Percentiles rank a stretch among this genome's conserved stretches.
These are phyloP conservation scores for Medicago ruthenica DNA, from an alignment of 306 rosid genomes.

Conservation along the genomic window DNA sequence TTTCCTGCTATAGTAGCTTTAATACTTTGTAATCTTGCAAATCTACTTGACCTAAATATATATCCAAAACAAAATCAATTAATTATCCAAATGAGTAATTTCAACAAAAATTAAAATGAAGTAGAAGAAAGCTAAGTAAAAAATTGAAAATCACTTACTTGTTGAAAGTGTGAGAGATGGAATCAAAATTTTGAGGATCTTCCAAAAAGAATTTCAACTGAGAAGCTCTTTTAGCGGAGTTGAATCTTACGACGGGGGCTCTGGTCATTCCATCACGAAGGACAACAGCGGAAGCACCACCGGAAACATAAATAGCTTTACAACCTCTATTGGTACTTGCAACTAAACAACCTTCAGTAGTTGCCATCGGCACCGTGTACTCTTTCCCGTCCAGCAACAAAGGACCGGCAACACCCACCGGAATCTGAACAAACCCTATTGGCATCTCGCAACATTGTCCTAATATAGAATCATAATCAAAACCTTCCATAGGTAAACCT, in stretches of 20 bases:
- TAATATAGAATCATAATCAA: constrained; percentile 74
- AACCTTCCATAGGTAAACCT: constrained; percentile 75
- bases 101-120: not conserved
- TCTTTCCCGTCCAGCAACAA: constrained; percentile 71
- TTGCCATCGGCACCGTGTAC: constrained; percentile 87
- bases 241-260: constrained; percentile 85
- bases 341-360: constrained; percentile 86
- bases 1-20: constrained; percentile 75
- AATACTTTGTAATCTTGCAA: constrained; percentile 66
- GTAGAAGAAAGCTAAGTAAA: not conserved
- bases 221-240: constrained; percentile 72
- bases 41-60: constrained; percentile 76
- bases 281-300: constrained; percentile 74
- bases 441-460: constrained; percentile 99
- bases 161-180: constrained; percentile 70
- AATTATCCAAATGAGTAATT: not conserved
- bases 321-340: constrained; percentile 93
- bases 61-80: not conserved
- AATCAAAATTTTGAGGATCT: constrained; percentile 65
- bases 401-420: constrained; percentile 94
- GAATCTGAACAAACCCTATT: constrained; percentile 78
- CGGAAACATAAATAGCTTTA: constrained; percentile 78
- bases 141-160: constrained; percentile 40
- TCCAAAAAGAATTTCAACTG: constrained; percentile 76
- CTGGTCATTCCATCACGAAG: constrained; percentile 86